phyloP scores from a whole-genome alignment of 2,329 filamentous ascomycete genomes.

The Botrytis pseudocinerea region DNA sequence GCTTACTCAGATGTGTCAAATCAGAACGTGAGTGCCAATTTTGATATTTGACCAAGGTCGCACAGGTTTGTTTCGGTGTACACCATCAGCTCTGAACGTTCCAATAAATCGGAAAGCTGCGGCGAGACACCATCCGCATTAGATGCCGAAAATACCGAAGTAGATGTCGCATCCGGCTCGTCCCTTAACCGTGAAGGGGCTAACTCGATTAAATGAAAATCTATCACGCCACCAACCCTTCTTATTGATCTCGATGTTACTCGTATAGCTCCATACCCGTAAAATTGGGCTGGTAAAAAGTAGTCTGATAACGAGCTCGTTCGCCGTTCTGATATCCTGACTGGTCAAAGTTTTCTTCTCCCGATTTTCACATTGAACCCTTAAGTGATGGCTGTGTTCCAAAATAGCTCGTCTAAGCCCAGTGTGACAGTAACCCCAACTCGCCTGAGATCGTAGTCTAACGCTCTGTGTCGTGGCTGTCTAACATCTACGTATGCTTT shows the following conservation, averaged over 20 bases:
- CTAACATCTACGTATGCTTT: slow-evolving; percentile 7
- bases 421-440: slow-evolving; percentile 18
- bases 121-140: slow-evolving; percentile 16
- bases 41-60: slow-evolving; percentile 13
- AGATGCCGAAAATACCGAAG: slow-evolving; percentile 17
- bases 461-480: slow-evolving; percentile 18
- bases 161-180: not conserved
- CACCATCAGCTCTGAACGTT: slow-evolving; percentile 1
- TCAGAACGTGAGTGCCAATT: slow-evolving; percentile 4
- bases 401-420: slow-evolving; percentile 19
- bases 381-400: slow-evolving; percentile 16
- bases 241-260: slow-evolving; percentile 4
- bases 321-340: slow-evolving; percentile 6
- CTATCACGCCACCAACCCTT: slow-evolving; percentile 13
- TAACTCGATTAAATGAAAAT: slow-evolving; percentile 14
- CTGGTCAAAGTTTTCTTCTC: slow-evolving; percentile 10
- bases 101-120: slow-evolving; percentile 7
- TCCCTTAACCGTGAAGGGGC: not conserved
- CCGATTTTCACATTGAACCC: not conserved
- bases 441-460: slow-evolving; percentile 11
- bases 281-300: not conserved
- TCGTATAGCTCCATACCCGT: not conserved
- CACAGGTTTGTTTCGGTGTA: slow-evolving; percentile 15
- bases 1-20: slow-evolving; percentile 16
- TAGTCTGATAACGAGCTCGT: not conserved